Conservation (phyloP, 371 early-diverging fungal species). For the Haplosporangium sp. region DNA sequence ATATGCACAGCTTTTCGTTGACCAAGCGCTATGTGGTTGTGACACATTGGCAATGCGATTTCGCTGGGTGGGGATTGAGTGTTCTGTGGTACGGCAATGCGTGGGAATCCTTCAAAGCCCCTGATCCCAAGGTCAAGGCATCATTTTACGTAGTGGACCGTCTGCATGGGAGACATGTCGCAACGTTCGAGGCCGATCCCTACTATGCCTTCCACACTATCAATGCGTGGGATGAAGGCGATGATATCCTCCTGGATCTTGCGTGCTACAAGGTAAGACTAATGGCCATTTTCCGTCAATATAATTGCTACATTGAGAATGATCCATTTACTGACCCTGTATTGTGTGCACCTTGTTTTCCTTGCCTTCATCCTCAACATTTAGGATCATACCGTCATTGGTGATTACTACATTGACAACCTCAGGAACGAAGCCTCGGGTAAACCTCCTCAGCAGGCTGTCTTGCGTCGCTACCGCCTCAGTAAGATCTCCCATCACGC, state of each 20-base stretch:
- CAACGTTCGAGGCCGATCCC: constrained; percentile 59
- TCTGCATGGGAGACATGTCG: constrained; percentile 58
- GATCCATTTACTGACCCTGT: constrained; percentile 24
- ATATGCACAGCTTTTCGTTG: constrained; percentile 70
- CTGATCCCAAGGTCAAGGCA: constrained; percentile 54
- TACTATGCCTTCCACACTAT: constrained; percentile 67
- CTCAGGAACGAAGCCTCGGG: constrained; percentile 34
- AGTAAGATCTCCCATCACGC: constrained; percentile 29
- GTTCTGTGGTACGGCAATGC: constrained; percentile 58
- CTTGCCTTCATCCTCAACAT: constrained; percentile 38
- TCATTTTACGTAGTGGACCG: constrained; percentile 65
- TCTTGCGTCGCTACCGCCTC: constrained; percentile 44
- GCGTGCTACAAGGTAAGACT: constrained; percentile 33
- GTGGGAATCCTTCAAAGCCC: constrained; percentile 55
- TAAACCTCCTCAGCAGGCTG: constrained; percentile 42
- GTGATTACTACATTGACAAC: constrained; percentile 37
- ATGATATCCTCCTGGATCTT: constrained; percentile 41
- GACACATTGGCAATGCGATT: constrained; percentile 61
- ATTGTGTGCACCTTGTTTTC: constrained; percentile 16
- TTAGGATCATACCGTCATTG: constrained; percentile 54
- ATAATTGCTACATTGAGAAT: too few species aligned
- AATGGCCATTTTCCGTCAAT: too few species aligned
- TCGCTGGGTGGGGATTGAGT: constrained; percentile 57
- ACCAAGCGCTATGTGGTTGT: constrained; percentile 69
- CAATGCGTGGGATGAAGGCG: constrained; percentile 66